A percentile compares a stretch with the other conserved stretches of the same genome.
These are phyloP conservation scores for Caulochytrium protostelioides DNA, from an alignment of 371 early-diverging fungal species.

Conservation along the genomic window DNA sequence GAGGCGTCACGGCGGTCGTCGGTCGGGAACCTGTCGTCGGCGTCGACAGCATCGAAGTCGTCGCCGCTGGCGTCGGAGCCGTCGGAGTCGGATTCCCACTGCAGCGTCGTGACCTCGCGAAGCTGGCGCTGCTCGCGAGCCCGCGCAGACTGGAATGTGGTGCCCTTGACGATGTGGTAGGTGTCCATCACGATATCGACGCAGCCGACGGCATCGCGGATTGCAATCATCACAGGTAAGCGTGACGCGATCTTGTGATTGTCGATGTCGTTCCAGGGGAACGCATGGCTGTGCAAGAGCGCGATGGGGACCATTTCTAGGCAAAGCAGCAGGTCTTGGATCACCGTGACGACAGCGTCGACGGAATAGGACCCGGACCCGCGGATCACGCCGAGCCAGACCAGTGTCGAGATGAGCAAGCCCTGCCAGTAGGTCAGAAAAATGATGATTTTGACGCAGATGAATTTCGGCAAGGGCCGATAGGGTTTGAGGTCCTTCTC, in stretches of 20 bases:
- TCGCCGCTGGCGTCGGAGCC: too few species aligned
- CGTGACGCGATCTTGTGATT: slow-evolving; percentile 34
- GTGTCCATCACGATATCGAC: slow-evolving; percentile 66
- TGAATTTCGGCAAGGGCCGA: slow-evolving; percentile 78
- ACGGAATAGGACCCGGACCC: slow-evolving; percentile 34
- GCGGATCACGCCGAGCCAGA: slow-evolving; percentile 44
- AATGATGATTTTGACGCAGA: slow-evolving; percentile 80
- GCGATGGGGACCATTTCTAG: slow-evolving; percentile 76
- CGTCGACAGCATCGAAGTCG: too few species aligned
- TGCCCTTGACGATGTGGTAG: slow-evolving; percentile 49
- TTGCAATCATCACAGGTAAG: slow-evolving; percentile 49
- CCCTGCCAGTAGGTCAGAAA: slow-evolving; percentile 94
- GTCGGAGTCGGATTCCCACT: too few species aligned
- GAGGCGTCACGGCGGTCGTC: too few species aligned
- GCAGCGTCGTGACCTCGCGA: too few species aligned
- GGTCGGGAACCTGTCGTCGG: too few species aligned
- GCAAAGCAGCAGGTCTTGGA: slow-evolving; percentile 80
- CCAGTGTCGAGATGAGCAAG: slow-evolving; percentile 59
- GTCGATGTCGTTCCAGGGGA: slow-evolving; percentile 16
- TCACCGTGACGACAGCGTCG: slow-evolving; percentile 58
- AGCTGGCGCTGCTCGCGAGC: too few species aligned
- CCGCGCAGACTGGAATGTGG: slow-evolving; percentile 52
- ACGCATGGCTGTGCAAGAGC: slow-evolving; percentile 45
- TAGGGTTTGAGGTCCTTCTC: slow-evolving; percentile 53
- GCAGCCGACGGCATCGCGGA: slow-evolving; percentile 58